Percentiles rank a stretch among this genome's conserved stretches.
Evolutionary conservation across 2,329 filamentous ascomycete species (phyloP).

Genomic region (Immersiporthe knoxdaviesiana): DNA sequence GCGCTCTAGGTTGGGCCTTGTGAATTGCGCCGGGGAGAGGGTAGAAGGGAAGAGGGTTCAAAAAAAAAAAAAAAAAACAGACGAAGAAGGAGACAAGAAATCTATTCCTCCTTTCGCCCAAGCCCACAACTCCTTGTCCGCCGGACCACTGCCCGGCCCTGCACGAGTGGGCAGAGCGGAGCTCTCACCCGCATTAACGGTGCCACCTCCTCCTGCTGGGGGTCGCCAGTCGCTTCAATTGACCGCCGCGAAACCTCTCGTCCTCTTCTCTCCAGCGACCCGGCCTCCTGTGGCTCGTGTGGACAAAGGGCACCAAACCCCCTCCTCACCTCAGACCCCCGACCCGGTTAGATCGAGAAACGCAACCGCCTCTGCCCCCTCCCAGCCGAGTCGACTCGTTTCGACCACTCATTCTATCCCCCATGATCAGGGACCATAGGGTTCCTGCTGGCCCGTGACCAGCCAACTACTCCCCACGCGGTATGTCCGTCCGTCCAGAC

Average conservation of each 20-base stretch:
- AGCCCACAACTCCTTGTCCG: conserved; percentile 10
- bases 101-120: background rate
- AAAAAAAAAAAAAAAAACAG: background rate
- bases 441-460: conserved; percentile 63
- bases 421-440: conserved; percentile 60
- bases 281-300: conserved; percentile 6
- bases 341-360: conserved; percentile 4
- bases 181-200: conserved; percentile 17
- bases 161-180: conserved; percentile 15
- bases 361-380: conserved; percentile 3
- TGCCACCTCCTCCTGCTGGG: conserved; percentile 15
- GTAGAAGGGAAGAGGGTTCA: too few relatives aligned
- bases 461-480: conserved; percentile 59
- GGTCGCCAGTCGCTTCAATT: conserved; percentile 7
- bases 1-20: conserved; percentile 5
- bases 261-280: background rate
- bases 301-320: conserved; percentile 2
- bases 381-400: conserved; percentile 21
- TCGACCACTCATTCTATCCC: conserved; percentile 32
- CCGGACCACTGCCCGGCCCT: conserved; percentile 7
- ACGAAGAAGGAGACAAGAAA: background rate
- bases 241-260: conserved; percentile 6
- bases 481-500: conserved; percentile 53
- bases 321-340: background rate
- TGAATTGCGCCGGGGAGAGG: conserved; percentile 6